Percentiles rank a stretch among this genome's conserved stretches.
These are phyloP conservation scores for Saccharomycopsis synnaedendra DNA, from an alignment of 805 yeast species.

Conservation along the genomic window DNA sequence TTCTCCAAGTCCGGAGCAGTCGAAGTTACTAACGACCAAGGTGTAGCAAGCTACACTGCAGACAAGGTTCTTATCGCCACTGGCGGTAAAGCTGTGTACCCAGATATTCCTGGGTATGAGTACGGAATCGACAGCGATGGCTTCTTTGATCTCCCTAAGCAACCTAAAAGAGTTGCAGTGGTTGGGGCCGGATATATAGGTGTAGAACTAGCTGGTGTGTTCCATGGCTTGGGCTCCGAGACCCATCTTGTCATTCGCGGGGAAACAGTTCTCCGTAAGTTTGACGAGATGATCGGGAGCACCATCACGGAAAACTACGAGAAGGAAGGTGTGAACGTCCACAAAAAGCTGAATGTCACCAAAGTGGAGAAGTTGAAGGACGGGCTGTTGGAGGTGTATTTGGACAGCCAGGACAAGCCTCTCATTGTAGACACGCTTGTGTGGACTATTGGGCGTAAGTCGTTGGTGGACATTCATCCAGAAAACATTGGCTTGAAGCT, in stretches of 20 bases:
- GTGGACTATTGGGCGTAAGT: slow-evolving; percentile 92
- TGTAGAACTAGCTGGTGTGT: slow-evolving; percentile 89
- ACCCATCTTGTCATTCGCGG: slow-evolving; percentile 86
- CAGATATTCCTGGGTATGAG: slow-evolving; percentile 73
- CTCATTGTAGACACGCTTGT: slow-evolving; percentile 73
- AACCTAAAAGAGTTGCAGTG: slow-evolving; percentile 86
- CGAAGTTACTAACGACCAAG: slow-evolving; percentile 36
- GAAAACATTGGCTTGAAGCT: slow-evolving; percentile 64
- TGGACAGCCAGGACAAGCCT: slow-evolving; percentile 23
- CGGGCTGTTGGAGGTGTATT: slow-evolving; percentile 39
- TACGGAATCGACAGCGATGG: slow-evolving; percentile 84
- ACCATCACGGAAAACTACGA: slow-evolving; percentile 74
- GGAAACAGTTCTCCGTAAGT: slow-evolving; percentile 78
- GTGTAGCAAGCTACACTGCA: slow-evolving; percentile 55
- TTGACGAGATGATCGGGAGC: slow-evolving; percentile 71
- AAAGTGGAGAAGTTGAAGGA: slow-evolving; percentile 34
- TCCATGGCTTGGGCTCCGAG: slow-evolving; percentile 77
- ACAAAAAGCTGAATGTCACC: slow-evolving; percentile 47
- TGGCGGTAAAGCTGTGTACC: slow-evolving; percentile 78
- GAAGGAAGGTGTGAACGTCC: slow-evolving; percentile 71
- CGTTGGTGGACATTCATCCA: slow-evolving; percentile 62
- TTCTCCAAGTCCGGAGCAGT: slow-evolving; percentile 37
- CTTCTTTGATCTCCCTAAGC: slow-evolving; percentile 67
- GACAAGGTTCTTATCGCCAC: slow-evolving; percentile 83
- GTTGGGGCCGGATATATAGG: slow-evolving; percentile 99